Percentiles rank a stretch among this genome's conserved stretches.
Evolutionary conservation across 2,329 filamentous ascomycete genomes (phyloP).

Genomic region (Triangularia setosa): DNA sequence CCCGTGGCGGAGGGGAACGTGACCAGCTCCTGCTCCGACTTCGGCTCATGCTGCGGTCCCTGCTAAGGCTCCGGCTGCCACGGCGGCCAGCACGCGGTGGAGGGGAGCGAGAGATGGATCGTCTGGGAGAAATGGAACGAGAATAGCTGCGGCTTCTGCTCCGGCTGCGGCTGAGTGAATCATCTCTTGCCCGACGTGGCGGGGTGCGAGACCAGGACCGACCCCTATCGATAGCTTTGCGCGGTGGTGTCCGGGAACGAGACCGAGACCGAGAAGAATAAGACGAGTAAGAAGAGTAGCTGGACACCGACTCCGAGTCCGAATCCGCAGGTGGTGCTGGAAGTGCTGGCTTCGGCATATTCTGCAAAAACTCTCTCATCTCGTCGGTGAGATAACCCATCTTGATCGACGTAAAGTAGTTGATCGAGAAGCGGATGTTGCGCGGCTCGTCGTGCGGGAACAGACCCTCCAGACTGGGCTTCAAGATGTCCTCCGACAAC

Average conservation of each 20-base stretch:
- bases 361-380: constrained; percentile 87
- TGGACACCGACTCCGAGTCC: constrained; percentile 69
- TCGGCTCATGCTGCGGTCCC: constrained; percentile 14
- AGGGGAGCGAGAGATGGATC: constrained; percentile 17
- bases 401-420: constrained; percentile 97
- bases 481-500: constrained; percentile 73
- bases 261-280: constrained; percentile 52
- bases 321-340: constrained; percentile 63
- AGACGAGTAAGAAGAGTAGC: constrained; percentile 72
- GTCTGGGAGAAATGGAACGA: constrained; percentile 17
- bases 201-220: constrained; percentile 31
- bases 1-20: constrained; percentile 16
- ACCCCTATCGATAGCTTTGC: constrained; percentile 33
- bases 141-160: constrained; percentile 24
- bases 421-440: constrained; percentile 95
- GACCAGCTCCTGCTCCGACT: constrained; percentile 17
- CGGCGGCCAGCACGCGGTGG: constrained; percentile 8
- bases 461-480: constrained; percentile 74
- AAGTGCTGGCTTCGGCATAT: constrained; percentile 78
- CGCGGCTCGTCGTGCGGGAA: constrained; percentile 87
- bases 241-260: constrained; percentile 38
- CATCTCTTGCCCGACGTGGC: constrained; percentile 17
- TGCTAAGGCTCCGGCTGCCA: constrained; percentile 7
- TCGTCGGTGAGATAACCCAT: constrained; percentile 94
- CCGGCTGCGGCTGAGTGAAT: constrained; percentile 23